Base-by-base conservation (phyloP, 495 filamentous ascomycete species). In the Aspergillus taichungensis region DNA sequence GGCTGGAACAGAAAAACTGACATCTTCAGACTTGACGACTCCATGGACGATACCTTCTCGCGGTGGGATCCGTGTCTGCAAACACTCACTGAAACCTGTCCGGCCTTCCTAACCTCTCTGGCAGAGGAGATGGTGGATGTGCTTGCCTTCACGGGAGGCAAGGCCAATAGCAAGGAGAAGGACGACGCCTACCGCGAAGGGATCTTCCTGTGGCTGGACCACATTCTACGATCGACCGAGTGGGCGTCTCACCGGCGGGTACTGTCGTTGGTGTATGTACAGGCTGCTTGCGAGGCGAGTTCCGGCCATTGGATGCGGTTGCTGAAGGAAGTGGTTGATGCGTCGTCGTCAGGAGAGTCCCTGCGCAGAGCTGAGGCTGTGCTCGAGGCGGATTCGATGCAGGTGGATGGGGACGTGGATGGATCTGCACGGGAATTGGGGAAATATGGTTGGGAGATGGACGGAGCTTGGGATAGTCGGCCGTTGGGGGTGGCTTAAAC, bases 171-270 rank as follows among this genome's bases (percentile, higher is more conserved):
- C 18, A 24, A 60, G 28, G 37, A 48, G 8, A 51, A 56, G 9
- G 41, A 33, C 8, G 52, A 63, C 49, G 38, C 62, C 5, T 33
- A 35, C 28, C 47, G 53, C 11, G 62, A 71, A 47, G 62, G 55
- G 3, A 36, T 63, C 6, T 73, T 57, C 39, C 46, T 63, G 29
- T 73, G 69, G 69, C 51, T 73, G 42, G 61, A 57, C 34, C 66
- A 73, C 49, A 55, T 73, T 6, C 46, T 67, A 14, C 53, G 50
- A 10, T 66, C 66, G n/a, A 13, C 59, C 8, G 37, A 49, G 5
- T 73, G 68, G 67, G 53, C 51, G 30, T 53, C 51, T 11, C 42
- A 49, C 18, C 50, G 54, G 14, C 52, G 48, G 14, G 42, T 57
- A 6, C 54, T 61, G n/a, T 64, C 69, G 1, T 48, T 50, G 29